Evolutionary conservation across 352 stramenopile genomes (phyloP).

Genomic region (Globisporangium sylvaticum): DNA sequence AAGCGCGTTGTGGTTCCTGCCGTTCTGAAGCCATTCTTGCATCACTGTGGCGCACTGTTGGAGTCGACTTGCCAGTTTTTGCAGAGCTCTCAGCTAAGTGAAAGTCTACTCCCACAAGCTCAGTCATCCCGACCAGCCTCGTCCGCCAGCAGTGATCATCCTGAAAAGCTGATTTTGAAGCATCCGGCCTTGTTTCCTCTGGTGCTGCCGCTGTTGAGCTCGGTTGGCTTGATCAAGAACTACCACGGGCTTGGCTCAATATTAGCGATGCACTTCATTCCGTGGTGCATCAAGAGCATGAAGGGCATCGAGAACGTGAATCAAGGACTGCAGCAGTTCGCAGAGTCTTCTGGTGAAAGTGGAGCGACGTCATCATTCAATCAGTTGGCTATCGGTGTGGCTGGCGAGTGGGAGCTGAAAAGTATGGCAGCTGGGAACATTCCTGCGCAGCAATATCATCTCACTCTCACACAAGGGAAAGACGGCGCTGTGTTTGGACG

Average conservation of each 20-base stretch:
- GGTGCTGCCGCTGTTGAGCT: conserved; percentile 62
- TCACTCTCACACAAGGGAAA: conserved; percentile 64
- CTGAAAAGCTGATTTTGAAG: conserved; percentile 30
- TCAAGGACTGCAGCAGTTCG: conserved; percentile 36
- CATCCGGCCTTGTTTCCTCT: conserved; percentile 61
- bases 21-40: conserved; percentile 72
- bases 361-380: conserved; percentile 21
- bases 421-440: conserved; percentile 86
- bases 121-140: not conserved
- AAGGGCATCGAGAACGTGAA: conserved; percentile 65
- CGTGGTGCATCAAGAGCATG: conserved; percentile 68
- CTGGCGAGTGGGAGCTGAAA: conserved; percentile 84
- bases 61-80: conserved; percentile 55
- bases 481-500: conserved; percentile 62
- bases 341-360: conserved; percentile 20
- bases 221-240: conserved; percentile 54
- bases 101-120: conserved; percentile 13
- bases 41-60: conserved; percentile 57
- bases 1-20: conserved; percentile 54
- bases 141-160: conserved; percentile 17
- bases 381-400: conserved; percentile 59
- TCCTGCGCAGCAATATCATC: conserved; percentile 82
- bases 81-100: conserved; percentile 23
- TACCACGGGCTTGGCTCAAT: conserved; percentile 67
- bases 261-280: conserved; percentile 71